A percentile compares a stretch with the other conserved stretches of the same genome.
Conservation (phyloP, 108 stramenopile genomes). For the Chaetoceros muelleri region DNA sequence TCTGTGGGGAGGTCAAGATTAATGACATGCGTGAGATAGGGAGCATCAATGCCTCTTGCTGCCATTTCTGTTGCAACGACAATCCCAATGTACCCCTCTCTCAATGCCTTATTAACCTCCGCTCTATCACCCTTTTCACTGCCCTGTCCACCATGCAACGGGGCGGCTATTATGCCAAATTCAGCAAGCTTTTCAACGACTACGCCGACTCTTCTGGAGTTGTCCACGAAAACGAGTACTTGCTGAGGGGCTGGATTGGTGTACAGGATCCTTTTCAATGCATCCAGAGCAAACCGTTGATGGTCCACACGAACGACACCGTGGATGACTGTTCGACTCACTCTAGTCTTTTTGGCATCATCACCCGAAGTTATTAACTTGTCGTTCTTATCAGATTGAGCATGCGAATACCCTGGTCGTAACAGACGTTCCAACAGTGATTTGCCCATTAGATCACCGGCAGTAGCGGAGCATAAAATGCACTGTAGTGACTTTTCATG, state of each 20-base stretch:
- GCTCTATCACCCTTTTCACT: slow-evolving; percentile 80
- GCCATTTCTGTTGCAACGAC: slow-evolving; percentile 86
- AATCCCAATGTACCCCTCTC: slow-evolving; percentile 76
- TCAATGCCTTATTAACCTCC: slow-evolving; percentile 70
- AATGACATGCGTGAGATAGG: slow-evolving; percentile 76
- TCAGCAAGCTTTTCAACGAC: slow-evolving; percentile 65
- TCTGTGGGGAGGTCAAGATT: slow-evolving; percentile 87
- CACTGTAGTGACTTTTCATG: slow-evolving; percentile 42
- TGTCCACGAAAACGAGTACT: slow-evolving; percentile 79
- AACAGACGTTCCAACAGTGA: slow-evolving; percentile 35
- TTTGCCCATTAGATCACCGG: slow-evolving; percentile 54
- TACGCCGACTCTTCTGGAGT: slow-evolving; percentile 61
- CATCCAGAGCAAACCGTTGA: slow-evolving; percentile 63
- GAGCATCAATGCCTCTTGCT: slow-evolving; percentile 82
- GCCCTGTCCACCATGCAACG: slow-evolving; percentile 57
- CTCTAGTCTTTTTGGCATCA: slow-evolving; percentile 17
- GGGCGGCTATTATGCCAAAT: slow-evolving; percentile 75
- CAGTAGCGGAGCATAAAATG: slow-evolving; percentile 76
- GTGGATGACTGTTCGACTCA: slow-evolving; percentile 76
- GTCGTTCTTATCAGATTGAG: slow-evolving; percentile 60
- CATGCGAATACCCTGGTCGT: slow-evolving; percentile 55
- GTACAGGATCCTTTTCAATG: slow-evolving; percentile 61
- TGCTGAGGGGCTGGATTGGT: slow-evolving; percentile 84
- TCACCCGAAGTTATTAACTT: slow-evolving; percentile 36
- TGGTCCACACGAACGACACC: slow-evolving; percentile 68